Evolutionary conservation across 2,329 filamentous ascomycete genomes (phyloP).

Genomic region (Xylariaceae sp.): DNA sequence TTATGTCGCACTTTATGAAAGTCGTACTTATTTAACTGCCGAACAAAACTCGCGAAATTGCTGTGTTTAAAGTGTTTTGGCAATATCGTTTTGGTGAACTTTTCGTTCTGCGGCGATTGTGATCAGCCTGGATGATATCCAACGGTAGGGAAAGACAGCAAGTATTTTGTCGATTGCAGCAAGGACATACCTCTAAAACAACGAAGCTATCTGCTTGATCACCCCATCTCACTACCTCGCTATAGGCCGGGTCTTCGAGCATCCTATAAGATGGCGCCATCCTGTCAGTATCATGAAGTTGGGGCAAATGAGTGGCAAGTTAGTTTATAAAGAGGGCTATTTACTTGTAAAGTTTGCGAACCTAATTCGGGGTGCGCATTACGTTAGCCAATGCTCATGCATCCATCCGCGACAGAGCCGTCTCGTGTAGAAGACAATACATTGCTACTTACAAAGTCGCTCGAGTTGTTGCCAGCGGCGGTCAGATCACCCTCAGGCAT

Average conservation of each 20-base stretch:
- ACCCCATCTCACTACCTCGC: slow-evolving; percentile 93
- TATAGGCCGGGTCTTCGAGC: slow-evolving; percentile 93
- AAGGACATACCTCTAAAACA: slow-evolving; percentile 79
- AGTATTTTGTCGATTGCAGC: neutral
- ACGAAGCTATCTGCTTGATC: slow-evolving; percentile 96
- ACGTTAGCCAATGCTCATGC: slow-evolving; percentile 40
- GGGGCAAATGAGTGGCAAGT: neutral
- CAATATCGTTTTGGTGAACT: slow-evolving; percentile 81
- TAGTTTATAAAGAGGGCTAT: slow-evolving; percentile 30
- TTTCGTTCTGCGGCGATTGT: slow-evolving; percentile 74
- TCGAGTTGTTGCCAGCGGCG: slow-evolving; percentile 74
- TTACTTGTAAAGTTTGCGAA: slow-evolving; percentile 98
- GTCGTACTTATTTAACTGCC: slow-evolving; percentile 80
- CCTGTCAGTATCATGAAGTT: slow-evolving; percentile 38
- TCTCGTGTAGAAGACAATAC: slow-evolving; percentile 18
- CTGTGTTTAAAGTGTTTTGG: slow-evolving; percentile 87
- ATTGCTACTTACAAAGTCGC: slow-evolving; percentile 82
- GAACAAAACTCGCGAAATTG: slow-evolving; percentile 81
- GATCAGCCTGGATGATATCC: slow-evolving; percentile 28
- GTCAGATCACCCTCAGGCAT: slow-evolving; percentile 46
- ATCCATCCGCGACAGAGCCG: slow-evolving; percentile 30
- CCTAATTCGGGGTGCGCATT: slow-evolving; percentile 56
- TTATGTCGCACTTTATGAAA: slow-evolving; percentile 92
- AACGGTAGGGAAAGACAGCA: neutral
- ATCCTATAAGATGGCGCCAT: slow-evolving; percentile 65